A percentile compares a stretch with the other conserved stretches of the same genome.
phyloP scores from a whole-genome alignment of 1,284 basidiomycete genomes.

The Malassezia nana region DNA sequence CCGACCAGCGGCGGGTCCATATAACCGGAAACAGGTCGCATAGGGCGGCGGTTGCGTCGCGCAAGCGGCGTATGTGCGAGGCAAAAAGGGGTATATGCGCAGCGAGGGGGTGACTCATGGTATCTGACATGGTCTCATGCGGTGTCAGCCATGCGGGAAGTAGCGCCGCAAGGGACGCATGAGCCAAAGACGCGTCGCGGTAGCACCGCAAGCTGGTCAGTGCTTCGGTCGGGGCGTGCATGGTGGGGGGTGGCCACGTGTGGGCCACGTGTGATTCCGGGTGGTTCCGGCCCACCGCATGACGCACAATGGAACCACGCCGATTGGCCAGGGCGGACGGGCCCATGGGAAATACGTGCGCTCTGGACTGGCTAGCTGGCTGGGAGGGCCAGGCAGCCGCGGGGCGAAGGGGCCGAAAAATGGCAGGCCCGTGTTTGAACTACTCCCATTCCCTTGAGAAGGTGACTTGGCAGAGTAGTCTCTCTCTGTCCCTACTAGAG shows the following conservation, averaged over 20 bases:
- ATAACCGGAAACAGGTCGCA: background rate
- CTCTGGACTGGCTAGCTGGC: slow-evolving; percentile 6
- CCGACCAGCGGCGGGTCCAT: slow-evolving; percentile 6
- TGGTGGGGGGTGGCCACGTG: slow-evolving; percentile 13
- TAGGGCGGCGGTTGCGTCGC: background rate
- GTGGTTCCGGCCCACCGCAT: slow-evolving; percentile 1
- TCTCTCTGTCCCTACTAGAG: background rate
- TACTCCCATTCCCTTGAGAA: slow-evolving; percentile 17
- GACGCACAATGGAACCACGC: slow-evolving; percentile 11
- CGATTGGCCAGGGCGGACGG: slow-evolving; percentile 11
- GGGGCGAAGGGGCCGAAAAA: slow-evolving; percentile 12
- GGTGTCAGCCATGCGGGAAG: background rate
- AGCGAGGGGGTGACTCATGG: slow-evolving; percentile 4
- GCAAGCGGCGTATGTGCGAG: slow-evolving; percentile 10
- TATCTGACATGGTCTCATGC: background rate
- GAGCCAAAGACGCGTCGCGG: slow-evolving; percentile 2
- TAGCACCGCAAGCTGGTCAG: slow-evolving; percentile 13
- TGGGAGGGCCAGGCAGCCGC: background rate
- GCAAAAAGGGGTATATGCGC: slow-evolving; percentile 15
- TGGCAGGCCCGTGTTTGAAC: slow-evolving; percentile 16
- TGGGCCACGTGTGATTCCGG: slow-evolving; percentile 8
- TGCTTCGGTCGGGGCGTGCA: slow-evolving; percentile 5
- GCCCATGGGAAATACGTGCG: slow-evolving; percentile 14
- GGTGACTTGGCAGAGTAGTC: slow-evolving; percentile 11
- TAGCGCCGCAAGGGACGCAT: background rate